Base-by-base conservation (phyloP, 176 grass and related monocot species). In the Rhynchospora tenuis region DNA sequence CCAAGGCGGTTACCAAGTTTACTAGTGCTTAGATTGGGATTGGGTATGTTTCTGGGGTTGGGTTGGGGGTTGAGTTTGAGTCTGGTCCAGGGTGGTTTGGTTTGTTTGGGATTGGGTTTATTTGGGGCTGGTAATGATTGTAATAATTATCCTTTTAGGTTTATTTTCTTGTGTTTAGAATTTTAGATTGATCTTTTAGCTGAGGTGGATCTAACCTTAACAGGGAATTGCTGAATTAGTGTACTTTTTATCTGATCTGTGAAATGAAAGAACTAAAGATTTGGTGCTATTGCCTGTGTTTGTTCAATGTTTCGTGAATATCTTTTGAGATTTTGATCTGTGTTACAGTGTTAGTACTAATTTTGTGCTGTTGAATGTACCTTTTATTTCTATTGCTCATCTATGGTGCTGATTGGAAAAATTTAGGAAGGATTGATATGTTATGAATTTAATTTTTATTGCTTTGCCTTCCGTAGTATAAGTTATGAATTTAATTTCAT, bases 1-100 rank as follows among this genome's bases (percentile, higher is more conserved):
- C 84, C 16, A 86, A 86, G 59, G 84, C 74, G 9, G 84, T 86
- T 14, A 86, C 84, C 19, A 86, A 86, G 73, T 86, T 86, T 12
- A 86, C 84, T 7, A 86, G 84, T 66, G 62, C 84, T 62, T 85
- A 77, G 68, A 46, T 62, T 62, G 0, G 7, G 19, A 19, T 50
- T 13, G 0, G 27, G 54, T n/a, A 31, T 70, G n/a, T n/a, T n/a
- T n/a, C n/a, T 31, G 65, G 65, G 65, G 8, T 24, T 64, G n/a
- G 7, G 15, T 10, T n/a, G 8, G 15, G 61, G 19, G 10, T 31
- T 1, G 26, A 10, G 19, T 26, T 14, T 31, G 65, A 14, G 33
- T 6, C 24, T 38, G 2, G 33, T 38, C 33, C 33, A 38, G 33
- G 33, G 33, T 1, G 3, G 31, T 33, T 33, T 1, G 3, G 31